Percentiles rank a stretch among this genome's conserved stretches.
Evolutionary conservation across 1,284 basidiomycete genomes (phyloP).

Genomic region (Thecaphora thlaspeos): DNA sequence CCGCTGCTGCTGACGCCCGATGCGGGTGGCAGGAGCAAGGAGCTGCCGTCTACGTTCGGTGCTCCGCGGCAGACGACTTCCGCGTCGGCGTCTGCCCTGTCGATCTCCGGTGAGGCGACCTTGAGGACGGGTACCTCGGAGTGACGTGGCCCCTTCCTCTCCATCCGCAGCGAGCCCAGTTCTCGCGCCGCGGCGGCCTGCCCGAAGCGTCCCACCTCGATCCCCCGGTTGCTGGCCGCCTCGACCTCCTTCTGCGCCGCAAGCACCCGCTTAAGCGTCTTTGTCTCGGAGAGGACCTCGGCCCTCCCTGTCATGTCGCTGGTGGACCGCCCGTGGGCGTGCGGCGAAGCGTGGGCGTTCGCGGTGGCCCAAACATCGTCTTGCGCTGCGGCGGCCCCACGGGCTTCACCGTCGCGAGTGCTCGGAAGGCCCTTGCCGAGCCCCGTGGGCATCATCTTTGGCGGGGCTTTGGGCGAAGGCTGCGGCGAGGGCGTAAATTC

Average conservation of each 20-base stretch:
- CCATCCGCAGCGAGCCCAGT: not conserved
- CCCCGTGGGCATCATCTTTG: not conserved
- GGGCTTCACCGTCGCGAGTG: not conserved
- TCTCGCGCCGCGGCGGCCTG: not conserved
- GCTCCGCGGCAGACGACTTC: no score
- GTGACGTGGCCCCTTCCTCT: not conserved
- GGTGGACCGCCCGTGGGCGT: conserved; percentile 24
- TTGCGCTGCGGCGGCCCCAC: no score
- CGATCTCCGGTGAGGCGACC: not conserved
- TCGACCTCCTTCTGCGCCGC: not conserved
- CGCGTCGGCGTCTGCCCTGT: not conserved
- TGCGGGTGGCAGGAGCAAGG: no score
- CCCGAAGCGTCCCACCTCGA: not conserved
- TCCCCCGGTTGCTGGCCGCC: not conserved
- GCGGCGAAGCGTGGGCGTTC: no score
- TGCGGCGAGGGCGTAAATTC: conserved; percentile 22
- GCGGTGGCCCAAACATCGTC: no score
- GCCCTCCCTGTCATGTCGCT: conserved; percentile 30
- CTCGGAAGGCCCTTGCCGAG: not conserved
- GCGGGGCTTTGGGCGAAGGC: conserved; percentile 6
- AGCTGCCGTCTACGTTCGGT: no score
- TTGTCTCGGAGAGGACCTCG: conserved; percentile 14
- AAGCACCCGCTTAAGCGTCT: conserved; percentile 13
- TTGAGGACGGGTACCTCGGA: not conserved
- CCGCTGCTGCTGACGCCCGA: no score